phyloP scores from a whole-genome alignment of 1,139 yeast species.

The Saccharomyces hybrid region DNA sequence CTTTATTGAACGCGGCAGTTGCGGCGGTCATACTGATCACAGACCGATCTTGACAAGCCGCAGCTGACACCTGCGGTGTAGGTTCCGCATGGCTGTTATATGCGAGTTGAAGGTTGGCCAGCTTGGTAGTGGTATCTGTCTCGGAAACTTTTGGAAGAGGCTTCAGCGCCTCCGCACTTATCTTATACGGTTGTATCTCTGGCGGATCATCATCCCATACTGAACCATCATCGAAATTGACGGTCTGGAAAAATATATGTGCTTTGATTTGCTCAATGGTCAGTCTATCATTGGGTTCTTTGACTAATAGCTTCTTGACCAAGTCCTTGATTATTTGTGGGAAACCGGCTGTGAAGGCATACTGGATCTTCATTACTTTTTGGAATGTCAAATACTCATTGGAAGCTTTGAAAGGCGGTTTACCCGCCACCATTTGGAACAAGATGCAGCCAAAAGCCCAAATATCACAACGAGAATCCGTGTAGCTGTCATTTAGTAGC shows the following conservation, averaged over 20 bases:
- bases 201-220: slow-evolving; percentile 73
- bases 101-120: not conserved
- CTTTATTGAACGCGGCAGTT: not conserved
- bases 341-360: slow-evolving; percentile 66
- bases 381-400: slow-evolving; percentile 91
- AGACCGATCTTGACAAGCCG: not conserved
- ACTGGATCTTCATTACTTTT: slow-evolving; percentile 74
- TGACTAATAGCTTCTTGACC: slow-evolving; percentile 55
- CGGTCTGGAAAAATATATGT: slow-evolving; percentile 64
- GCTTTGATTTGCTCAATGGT: slow-evolving; percentile 61
- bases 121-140: not conserved
- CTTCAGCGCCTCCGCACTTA: slow-evolving; percentile 40
- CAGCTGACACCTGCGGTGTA: not conserved
- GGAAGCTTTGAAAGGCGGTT: slow-evolving; percentile 87
- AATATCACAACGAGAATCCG: slow-evolving; percentile 80
- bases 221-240: slow-evolving; percentile 50
- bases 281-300: slow-evolving; percentile 61
- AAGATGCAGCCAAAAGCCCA: slow-evolving; percentile 95
- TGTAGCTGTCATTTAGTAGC: slow-evolving; percentile 65
- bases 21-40: not conserved
- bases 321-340: slow-evolving; percentile 64
- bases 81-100: not conserved
- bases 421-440: slow-evolving; percentile 84
- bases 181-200: slow-evolving; percentile 63
- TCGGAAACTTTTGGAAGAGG: slow-evolving; percentile 30